A percentile compares a stretch with the other conserved stretches of the same genome.
These are phyloP conservation scores for Fusarium nygamai DNA, from an alignment of 2,329 filamentous ascomycete species.

Conservation along the genomic window DNA sequence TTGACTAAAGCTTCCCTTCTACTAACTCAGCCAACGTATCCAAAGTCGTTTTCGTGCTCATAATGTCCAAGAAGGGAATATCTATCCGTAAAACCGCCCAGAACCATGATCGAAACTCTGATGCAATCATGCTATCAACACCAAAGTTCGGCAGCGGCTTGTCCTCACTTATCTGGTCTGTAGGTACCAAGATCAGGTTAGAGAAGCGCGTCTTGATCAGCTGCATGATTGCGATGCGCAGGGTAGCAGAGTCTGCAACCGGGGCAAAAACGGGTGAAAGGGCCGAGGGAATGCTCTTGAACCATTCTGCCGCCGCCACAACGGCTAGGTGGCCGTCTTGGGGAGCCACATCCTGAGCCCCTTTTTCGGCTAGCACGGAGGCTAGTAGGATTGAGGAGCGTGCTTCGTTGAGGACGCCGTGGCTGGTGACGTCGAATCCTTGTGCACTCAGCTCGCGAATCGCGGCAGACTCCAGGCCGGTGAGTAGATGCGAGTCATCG, in stretches of 20 bases:
- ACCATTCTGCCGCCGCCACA: background rate
- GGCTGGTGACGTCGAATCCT: background rate
- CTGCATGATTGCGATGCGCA: background rate
- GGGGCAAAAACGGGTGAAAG: background rate
- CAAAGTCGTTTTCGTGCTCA: background rate
- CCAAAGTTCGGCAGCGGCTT: background rate
- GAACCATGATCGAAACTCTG: background rate
- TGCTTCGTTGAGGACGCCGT: background rate
- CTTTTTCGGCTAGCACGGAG: background rate
- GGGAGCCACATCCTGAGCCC: background rate
- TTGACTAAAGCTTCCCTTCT: background rate
- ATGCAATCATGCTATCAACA: background rate
- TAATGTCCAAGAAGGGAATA: background rate
- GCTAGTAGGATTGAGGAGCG: background rate
- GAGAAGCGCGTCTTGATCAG: background rate
- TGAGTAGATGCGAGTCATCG: background rate
- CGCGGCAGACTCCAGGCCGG: background rate
- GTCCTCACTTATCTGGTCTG: background rate
- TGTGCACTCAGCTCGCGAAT: background rate
- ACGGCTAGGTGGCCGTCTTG: accelerated
- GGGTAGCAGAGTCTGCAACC: background rate
- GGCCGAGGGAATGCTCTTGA: background rate
- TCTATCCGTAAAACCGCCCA: background rate
- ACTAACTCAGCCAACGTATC: background rate
- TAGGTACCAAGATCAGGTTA: background rate